Evolutionary conservation across 345 rosid species (phyloP), one percentile per base, ranked within the genome.

Genomic region (Capsella bursapastoris): DNA sequence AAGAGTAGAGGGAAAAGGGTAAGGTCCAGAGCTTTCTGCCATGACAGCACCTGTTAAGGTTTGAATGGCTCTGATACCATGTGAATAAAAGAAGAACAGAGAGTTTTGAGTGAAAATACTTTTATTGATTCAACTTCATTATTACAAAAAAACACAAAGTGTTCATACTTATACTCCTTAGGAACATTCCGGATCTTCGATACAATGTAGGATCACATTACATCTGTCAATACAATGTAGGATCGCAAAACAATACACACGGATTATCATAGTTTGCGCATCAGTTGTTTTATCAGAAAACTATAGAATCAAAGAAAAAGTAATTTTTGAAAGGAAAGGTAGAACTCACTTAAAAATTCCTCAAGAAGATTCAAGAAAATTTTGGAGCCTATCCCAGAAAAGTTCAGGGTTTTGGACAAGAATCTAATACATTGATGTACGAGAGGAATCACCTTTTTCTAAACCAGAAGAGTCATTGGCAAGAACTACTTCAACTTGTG

Each of bases 371-470:
- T 60, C 38, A 56, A 84, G 88, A 57, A 86, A 85, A 64, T 74
- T 72, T 25, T 52, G 49, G 67, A 92, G 83, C 73, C 82, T 87
- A 56, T 85, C 84, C 87, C 81, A 81, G 75, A 90, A 92, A 82
- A 86, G 85, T 35, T 84, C 80, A 8, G 90, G 40, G 44, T 82
- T 84, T 70, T 75, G 85, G 74, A 78, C 73, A 64, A 90, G 72
- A 58, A 88, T 85, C 47, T 85, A 70, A 47, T 79, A 87, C 44
- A 35, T 76, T 59, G 79, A 86, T 2, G 82, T 71, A n/a, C 79
- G 71, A 10, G 85, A 67, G 49, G 91, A 91, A 62, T 80, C 82
- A 18, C 16, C 31, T 66, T 32, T 68, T 68, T 62, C 55, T 56
- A 79, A 65, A 51, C 68, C 58, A 37, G 72, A 75, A 32, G 81